Conservation (phyloP, 495 filamentous ascomycete genomes). For the Glarea lozoyensis region DNA sequence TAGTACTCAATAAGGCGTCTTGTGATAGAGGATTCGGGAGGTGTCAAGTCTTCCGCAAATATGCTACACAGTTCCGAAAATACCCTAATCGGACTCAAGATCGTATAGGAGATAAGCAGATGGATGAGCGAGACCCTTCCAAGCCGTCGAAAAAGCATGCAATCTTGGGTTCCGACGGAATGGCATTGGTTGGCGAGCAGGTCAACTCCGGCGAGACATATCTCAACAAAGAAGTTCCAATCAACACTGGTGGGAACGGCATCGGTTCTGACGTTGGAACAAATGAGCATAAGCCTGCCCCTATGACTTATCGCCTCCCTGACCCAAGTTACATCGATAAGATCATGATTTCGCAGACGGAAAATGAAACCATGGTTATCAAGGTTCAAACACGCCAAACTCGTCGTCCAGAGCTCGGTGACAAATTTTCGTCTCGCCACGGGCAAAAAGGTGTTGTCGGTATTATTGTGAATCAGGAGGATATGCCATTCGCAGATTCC, state of each 20-base stretch:
- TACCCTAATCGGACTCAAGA: conserved; percentile 77
- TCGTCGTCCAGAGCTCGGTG: conserved; percentile 84
- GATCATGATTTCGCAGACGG: conserved; percentile 81
- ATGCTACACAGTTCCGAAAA: conserved; percentile 64
- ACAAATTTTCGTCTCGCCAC: conserved; percentile 98
- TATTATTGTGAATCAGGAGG: conserved; percentile 89
- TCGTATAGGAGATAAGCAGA: conserved; percentile 49
- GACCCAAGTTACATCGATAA: conserved; percentile 90
- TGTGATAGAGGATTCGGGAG: conserved; percentile 90
- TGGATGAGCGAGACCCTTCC: conserved; percentile 45
- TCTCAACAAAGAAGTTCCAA: conserved; percentile 76
- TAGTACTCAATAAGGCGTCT: conserved; percentile 93
- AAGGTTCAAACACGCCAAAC: conserved; percentile 93
- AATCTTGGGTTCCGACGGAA: conserved; percentile 67
- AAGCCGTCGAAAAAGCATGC: conserved; percentile 53
- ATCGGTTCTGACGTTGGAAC: conserved; percentile 55
- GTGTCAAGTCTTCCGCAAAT: conserved; percentile 91
- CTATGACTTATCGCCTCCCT: conserved; percentile 72
- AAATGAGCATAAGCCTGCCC: conserved; percentile 54
- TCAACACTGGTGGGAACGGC: conserved; percentile 56
- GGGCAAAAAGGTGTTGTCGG: conserved; percentile 98
- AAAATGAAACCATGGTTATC: conserved; percentile 68
- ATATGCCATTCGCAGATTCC: conserved; percentile 91
- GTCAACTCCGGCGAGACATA: conserved; percentile 69
- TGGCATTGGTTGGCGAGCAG: conserved; percentile 72